phyloP scores from a whole-genome alignment of 2,329 filamentous ascomycete species.

The Rhytidhysteron rufulum region DNA sequence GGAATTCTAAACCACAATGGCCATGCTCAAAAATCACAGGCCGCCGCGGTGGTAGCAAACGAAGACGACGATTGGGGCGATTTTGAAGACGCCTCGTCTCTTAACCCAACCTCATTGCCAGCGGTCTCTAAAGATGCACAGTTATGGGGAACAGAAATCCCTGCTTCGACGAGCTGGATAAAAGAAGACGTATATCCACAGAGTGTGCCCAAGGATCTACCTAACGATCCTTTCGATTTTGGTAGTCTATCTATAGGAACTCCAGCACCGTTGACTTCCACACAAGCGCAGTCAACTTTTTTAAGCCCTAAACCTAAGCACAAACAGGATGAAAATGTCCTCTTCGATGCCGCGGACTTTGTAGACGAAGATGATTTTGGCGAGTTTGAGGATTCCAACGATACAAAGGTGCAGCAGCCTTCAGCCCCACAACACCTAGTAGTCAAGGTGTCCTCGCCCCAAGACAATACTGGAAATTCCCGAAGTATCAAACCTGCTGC shows the following conservation, averaged over 20 bases:
- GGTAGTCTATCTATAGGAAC: conserved; percentile 1
- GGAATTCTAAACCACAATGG: too few species aligned
- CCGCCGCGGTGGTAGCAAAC: conserved; percentile 1
- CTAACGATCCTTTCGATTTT: conserved; percentile 7
- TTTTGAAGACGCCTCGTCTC: conserved; percentile 30
- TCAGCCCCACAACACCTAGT: conserved; percentile 9
- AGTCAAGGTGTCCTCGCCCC: conserved; percentile 14
- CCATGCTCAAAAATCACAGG: too few species aligned
- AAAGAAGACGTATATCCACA: too few species aligned
- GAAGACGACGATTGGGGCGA: conserved; percentile 40
- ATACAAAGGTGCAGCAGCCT: conserved; percentile 2
- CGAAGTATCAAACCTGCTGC: conserved; percentile 15
- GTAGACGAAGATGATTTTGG: conserved; percentile 35
- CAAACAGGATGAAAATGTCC: conserved; percentile 32
- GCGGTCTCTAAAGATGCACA: too few species aligned
- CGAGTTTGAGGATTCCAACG: conserved; percentile 25
- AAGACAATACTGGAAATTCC: conserved; percentile 5
- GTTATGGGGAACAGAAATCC: too few species aligned
- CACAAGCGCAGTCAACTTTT: conserved; percentile 19
- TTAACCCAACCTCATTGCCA: conserved; percentile 12
- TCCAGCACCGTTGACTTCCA: not conserved
- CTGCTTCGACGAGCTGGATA: too few species aligned
- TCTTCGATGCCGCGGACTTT: conserved; percentile 39
- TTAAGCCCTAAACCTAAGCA: conserved; percentile 28
- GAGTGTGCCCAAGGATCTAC: too few species aligned